phyloP scores from a whole-genome alignment of 768 basidiomycete species.

The Grammothele lineata region DNA sequence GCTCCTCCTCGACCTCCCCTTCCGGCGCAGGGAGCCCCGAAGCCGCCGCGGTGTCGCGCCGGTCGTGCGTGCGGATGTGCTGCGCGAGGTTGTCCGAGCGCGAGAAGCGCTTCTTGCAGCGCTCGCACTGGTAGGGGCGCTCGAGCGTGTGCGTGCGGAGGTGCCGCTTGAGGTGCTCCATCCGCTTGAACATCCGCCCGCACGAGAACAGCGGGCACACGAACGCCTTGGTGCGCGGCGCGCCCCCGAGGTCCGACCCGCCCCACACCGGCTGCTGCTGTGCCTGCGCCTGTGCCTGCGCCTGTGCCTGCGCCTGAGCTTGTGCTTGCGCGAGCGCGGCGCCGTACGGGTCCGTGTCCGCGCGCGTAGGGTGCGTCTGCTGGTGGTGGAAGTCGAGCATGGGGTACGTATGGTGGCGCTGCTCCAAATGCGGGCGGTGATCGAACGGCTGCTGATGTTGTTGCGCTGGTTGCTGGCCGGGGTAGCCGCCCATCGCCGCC shows the following conservation, averaged over 20 bases:
- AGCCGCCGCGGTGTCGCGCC: slow-evolving; percentile 31
- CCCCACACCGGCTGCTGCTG: too few relatives aligned
- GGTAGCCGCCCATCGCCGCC: neutral
- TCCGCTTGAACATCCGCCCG: slow-evolving; percentile 82
- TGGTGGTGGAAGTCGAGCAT: slow-evolving; percentile 11
- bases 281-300: too few relatives aligned
- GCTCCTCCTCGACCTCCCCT: slow-evolving; percentile 20
- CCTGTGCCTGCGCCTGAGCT: too few relatives aligned
- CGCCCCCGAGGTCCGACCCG: slow-evolving; percentile 1
- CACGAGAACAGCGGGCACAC: slow-evolving; percentile 84
- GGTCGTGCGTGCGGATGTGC: slow-evolving; percentile 77
- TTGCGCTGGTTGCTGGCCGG: slow-evolving; percentile 4
- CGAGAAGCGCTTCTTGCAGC: slow-evolving; percentile 80
- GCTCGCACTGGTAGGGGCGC: slow-evolving; percentile 70
- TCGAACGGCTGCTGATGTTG: slow-evolving; percentile 4
- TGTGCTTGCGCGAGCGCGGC: slow-evolving; percentile 1
- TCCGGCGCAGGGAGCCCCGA: slow-evolving; percentile 27
- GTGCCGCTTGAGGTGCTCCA: slow-evolving; percentile 89
- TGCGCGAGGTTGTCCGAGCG: slow-evolving; percentile 87
- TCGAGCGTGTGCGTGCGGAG: slow-evolving; percentile 89
- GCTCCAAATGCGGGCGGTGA: slow-evolving; percentile 14
- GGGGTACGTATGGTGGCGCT: slow-evolving; percentile 19
- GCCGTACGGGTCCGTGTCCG: slow-evolving; percentile 19
- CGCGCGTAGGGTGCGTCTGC: slow-evolving; percentile 11
- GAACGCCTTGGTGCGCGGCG: slow-evolving; percentile 49